Percentiles rank a stretch among this genome's conserved stretches.
Evolutionary conservation across 2,329 filamentous ascomycete species (phyloP).

Genomic region (Drechmeria coniospora): DNA sequence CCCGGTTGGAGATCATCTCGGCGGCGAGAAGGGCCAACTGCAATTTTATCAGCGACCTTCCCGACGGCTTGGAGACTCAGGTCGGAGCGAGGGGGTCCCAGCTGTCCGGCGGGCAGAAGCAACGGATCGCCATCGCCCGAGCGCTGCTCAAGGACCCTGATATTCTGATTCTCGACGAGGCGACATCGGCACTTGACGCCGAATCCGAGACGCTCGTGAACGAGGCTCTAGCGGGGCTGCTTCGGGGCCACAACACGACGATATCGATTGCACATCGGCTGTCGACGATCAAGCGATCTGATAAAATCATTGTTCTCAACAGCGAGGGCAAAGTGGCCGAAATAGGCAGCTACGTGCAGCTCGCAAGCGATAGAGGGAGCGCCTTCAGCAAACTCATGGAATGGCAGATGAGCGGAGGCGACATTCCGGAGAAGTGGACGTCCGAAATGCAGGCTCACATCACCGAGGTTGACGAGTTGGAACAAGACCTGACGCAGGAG

Average conservation of each 20-base stretch:
- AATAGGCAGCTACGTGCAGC: conserved; percentile 65
- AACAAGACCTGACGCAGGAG: conserved; percentile 24
- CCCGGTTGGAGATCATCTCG: conserved; percentile 63
- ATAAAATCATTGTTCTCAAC: conserved; percentile 84
- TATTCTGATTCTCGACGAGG: conserved; percentile 91
- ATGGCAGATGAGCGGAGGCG: conserved; percentile 89
- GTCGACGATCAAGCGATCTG: conserved; percentile 90
- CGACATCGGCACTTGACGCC: conserved; percentile 87
- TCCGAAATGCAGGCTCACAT: conserved; percentile 23
- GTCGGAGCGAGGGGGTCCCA: conserved; percentile 88
- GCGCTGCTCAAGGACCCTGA: conserved; percentile 92
- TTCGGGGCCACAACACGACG: conserved; percentile 81
- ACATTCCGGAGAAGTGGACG: conserved; percentile 30
- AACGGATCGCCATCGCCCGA: conserved; percentile 91
- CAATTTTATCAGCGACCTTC: conserved; percentile 91
- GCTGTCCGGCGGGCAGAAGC: conserved; percentile 90
- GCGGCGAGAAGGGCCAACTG: conserved; percentile 91
- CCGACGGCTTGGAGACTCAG: conserved; percentile 85
- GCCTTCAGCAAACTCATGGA: conserved; percentile 96
- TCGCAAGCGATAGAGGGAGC: conserved; percentile 58
- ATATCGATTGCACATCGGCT: conserved; percentile 95
- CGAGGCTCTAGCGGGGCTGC: conserved; percentile 64
- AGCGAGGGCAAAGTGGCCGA: conserved; percentile 81
- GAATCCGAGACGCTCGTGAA: conserved; percentile 97
- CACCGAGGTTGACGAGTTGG: conserved; percentile 36